These are phyloP conservation scores for Pseudogymnoascus sp. DNA, from an alignment of 2,329 filamentous ascomycete species.

Conservation along the genomic window DNA sequence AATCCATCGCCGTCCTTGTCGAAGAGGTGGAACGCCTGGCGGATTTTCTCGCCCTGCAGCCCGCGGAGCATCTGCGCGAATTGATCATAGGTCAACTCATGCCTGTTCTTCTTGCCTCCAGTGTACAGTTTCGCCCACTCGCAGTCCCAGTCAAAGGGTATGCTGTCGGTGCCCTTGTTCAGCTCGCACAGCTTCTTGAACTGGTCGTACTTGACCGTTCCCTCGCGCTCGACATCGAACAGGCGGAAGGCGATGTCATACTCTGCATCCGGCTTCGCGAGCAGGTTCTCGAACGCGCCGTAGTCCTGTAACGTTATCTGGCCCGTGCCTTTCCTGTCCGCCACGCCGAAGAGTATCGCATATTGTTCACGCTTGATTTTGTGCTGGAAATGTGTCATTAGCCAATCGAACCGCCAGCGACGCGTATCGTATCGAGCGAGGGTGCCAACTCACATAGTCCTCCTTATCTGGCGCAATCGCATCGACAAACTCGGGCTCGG, in stretches of 20 bases:
- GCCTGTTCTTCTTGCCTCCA: conserved; percentile 76
- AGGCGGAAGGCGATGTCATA: conserved; percentile 98
- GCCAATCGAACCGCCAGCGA: not conserved
- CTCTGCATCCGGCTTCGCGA: conserved; percentile 90
- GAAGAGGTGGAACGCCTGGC: conserved; percentile 87
- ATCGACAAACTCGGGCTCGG: conserved; percentile 77
- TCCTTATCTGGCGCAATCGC: conserved; percentile 79
- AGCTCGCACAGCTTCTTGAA: conserved; percentile 78
- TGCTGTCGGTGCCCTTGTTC: conserved; percentile 75
- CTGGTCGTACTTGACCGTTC: conserved; percentile 80
- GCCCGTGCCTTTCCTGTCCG: conserved; percentile 68
- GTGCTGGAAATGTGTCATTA: conserved; percentile 49
- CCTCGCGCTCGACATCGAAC: conserved; percentile 79
- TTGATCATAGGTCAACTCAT: conserved; percentile 88
- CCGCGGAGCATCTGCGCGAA: conserved; percentile 98
- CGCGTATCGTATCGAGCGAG: conserved; percentile 13
- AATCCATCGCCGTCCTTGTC: conserved; percentile 89
- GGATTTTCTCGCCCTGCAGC: conserved; percentile 87
- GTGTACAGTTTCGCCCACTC: conserved; percentile 95
- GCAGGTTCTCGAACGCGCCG: conserved; percentile 87
- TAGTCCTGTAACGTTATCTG: conserved; percentile 76
- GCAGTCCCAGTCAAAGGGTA: conserved; percentile 95
- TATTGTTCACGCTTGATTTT: conserved; percentile 98
- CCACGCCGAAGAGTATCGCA: conserved; percentile 82
- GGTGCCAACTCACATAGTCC: conserved; percentile 68